Conservation (phyloP, 306 rosid species). For the Argentina anserina region DNA sequence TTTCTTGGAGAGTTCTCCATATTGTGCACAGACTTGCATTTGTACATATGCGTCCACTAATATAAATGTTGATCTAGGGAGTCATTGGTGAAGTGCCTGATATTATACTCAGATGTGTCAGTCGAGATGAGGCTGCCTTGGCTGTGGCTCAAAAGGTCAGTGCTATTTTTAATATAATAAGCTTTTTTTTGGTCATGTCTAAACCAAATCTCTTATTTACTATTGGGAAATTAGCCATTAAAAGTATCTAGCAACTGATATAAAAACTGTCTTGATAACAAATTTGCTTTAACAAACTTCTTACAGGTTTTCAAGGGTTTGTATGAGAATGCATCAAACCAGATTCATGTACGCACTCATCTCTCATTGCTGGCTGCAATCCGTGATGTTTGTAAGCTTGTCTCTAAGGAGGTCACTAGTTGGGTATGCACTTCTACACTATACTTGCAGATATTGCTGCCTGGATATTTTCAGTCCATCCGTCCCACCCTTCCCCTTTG, state of each 20-base stretch:
- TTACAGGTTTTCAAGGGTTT: slow-evolving; percentile 80
- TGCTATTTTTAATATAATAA: too few species aligned
- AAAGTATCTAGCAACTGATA: slow-evolving; percentile 19
- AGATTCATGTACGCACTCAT: slow-evolving; percentile 66
- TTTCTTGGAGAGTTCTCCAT: neutral
- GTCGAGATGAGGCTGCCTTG: slow-evolving; percentile 98
- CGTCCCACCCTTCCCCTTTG: neutral
- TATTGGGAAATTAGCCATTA: too few species aligned
- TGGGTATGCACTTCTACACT: slow-evolving; percentile 62
- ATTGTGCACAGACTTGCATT: neutral
- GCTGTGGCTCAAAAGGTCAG: slow-evolving; percentile 97
- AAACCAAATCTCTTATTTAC: too few species aligned
- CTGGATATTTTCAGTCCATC: neutral
- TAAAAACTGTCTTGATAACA: neutral
- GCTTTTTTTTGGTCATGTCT: too few species aligned
- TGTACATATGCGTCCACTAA: neutral
- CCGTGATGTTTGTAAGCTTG: slow-evolving; percentile 99
- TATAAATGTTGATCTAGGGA: slow-evolving; percentile 44
- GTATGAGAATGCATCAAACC: slow-evolving; percentile 75
- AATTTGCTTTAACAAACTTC: neutral
- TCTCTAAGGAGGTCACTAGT: slow-evolving; percentile 88
- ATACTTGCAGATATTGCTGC: neutral
- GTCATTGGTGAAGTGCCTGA: slow-evolving; percentile 89
- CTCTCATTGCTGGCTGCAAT: slow-evolving; percentile 83
- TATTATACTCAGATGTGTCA: slow-evolving; percentile 76